These are phyloP conservation scores for Nannochloris sp. DNA, from an alignment of 139 green algal species.

Conservation along the genomic window DNA sequence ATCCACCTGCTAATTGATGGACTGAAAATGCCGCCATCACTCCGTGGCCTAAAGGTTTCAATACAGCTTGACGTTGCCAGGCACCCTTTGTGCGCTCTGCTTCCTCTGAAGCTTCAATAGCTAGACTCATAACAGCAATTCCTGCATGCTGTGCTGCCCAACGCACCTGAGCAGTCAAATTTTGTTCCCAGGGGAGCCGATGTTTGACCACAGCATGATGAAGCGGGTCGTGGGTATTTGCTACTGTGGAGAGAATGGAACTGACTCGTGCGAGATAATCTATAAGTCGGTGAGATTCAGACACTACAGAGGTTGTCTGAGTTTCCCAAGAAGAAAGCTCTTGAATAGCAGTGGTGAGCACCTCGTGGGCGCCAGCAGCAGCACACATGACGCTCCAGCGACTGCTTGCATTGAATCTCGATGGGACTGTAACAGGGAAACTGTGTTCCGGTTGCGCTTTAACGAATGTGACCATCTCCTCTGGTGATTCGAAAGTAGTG, in stretches of 20 bases:
- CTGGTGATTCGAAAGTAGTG: background rate
- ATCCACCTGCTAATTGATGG: constrained; percentile 45
- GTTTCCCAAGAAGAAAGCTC: background rate
- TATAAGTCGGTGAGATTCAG: constrained; percentile 17
- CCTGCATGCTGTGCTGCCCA: constrained; percentile 27
- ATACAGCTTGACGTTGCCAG: constrained; percentile 22
- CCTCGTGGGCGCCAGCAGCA: background rate
- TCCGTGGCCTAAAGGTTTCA: constrained; percentile 32
- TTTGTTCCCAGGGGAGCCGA: constrained; percentile 35
- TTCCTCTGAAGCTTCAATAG: background rate
- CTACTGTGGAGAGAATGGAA: background rate
- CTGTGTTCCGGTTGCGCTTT: background rate
- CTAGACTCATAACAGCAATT: constrained; percentile 25
- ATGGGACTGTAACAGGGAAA: background rate
- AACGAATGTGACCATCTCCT: background rate
- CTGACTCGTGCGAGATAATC: background rate
- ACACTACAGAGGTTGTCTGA: background rate
- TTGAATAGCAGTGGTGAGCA: background rate
- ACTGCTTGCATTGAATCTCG: background rate
- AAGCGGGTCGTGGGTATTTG: constrained; percentile 17
- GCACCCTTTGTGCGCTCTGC: constrained; percentile 13
- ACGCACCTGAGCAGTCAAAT: constrained; percentile 16
- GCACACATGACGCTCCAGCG: constrained; percentile 2
- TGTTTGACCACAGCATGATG: constrained; percentile 17
- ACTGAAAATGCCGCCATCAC: constrained; percentile 30